phyloP scores from a whole-genome alignment of 2,329 filamentous ascomycete species.

The Cephalotrichum gorgonifer region DNA sequence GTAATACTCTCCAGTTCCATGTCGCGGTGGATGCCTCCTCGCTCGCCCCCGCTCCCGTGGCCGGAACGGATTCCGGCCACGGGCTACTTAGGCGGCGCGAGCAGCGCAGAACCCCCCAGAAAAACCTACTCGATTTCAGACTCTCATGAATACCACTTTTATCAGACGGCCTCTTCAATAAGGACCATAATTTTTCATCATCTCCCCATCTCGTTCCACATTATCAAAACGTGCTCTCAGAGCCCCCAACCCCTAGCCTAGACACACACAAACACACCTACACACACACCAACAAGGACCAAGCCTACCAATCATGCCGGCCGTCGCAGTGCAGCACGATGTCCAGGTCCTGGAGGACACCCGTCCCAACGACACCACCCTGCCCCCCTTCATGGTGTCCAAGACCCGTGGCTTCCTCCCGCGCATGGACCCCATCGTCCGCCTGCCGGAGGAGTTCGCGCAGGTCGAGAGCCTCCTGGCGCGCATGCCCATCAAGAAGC shows the following conservation, averaged over 20 bases:
- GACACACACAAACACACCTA: neutral
- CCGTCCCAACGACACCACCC: slow-evolving; percentile 47
- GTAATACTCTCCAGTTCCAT: neutral
- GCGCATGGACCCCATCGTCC: slow-evolving; percentile 48
- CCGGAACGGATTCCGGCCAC: slow-evolving; percentile 39
- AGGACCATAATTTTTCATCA: neutral
- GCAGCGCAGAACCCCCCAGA: slow-evolving; percentile 10
- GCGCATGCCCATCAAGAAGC: slow-evolving; percentile 69
- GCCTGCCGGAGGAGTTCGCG: slow-evolving; percentile 64
- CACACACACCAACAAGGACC: slow-evolving; percentile 5
- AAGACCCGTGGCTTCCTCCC: slow-evolving; percentile 66
- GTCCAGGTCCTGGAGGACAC: slow-evolving; percentile 57
- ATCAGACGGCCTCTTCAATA: neutral
- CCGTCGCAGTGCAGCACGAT: slow-evolving; percentile 13
- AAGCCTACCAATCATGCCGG: slow-evolving; percentile 8
- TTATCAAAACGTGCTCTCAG: neutral
- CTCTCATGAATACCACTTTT: neutral
- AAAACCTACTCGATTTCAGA: slow-evolving; percentile 4
- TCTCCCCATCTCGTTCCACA: neutral
- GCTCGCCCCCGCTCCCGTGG: slow-evolving; percentile 24
- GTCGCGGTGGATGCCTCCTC: neutral
- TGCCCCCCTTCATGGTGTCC: slow-evolving; percentile 72
- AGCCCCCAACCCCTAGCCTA: neutral
- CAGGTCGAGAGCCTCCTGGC: slow-evolving; percentile 61
- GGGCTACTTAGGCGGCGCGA: slow-evolving; percentile 30